Conservation (phyloP, 2,329 filamentous ascomycete species). For the Cladophialophora psammophila region DNA sequence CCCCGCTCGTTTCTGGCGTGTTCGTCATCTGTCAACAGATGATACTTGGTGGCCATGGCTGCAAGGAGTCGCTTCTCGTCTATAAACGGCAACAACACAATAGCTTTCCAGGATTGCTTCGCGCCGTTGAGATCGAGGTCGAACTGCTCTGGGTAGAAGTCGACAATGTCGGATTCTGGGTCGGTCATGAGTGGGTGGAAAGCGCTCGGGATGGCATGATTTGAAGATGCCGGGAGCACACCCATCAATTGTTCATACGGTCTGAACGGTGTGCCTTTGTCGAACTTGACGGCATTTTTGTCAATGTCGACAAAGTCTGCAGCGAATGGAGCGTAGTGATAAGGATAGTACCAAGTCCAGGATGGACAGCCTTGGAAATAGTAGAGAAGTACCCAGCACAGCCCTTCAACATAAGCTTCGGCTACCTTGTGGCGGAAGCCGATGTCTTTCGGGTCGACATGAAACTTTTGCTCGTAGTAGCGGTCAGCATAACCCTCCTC, state of each 20-base stretch:
- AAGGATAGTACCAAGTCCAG: conserved; percentile 99
- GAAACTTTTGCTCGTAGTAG: conserved; percentile 97
- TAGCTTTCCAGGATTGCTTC: conserved; percentile 98
- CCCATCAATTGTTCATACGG: conserved; percentile 99
- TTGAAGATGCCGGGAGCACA: conserved; percentile 90
- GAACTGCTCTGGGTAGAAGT: conserved; percentile 97
- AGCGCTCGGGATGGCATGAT: conserved; percentile 84
- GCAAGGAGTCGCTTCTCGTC: conserved; percentile 84
- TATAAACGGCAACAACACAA: conserved; percentile 93
- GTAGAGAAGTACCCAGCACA: conserved; percentile 94
- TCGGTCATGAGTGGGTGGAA: conserved; percentile 93
- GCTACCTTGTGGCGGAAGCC: conserved; percentile 90
- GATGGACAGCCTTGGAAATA: conserved; percentile 98
- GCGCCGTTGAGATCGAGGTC: conserved; percentile 94
- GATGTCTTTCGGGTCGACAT: conserved; percentile 78
- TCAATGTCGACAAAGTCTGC: conserved; percentile 88
- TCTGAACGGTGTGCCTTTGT: conserved; percentile 82
- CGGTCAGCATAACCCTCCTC: conserved; percentile 93
- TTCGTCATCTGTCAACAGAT: conserved; percentile 78
- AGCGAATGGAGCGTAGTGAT: conserved; percentile 97
- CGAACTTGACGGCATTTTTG: conserved; percentile 80
- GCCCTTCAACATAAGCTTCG: conserved; percentile 88
- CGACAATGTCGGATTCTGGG: conserved; percentile 87
- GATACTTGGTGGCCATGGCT: conserved; percentile 84
- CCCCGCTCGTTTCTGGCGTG: conserved; percentile 78